A percentile compares a stretch with the other conserved stretches of the same genome.
Conservation (phyloP, 2,329 filamentous ascomycete species). For the Clarireedia monteithiana region DNA sequence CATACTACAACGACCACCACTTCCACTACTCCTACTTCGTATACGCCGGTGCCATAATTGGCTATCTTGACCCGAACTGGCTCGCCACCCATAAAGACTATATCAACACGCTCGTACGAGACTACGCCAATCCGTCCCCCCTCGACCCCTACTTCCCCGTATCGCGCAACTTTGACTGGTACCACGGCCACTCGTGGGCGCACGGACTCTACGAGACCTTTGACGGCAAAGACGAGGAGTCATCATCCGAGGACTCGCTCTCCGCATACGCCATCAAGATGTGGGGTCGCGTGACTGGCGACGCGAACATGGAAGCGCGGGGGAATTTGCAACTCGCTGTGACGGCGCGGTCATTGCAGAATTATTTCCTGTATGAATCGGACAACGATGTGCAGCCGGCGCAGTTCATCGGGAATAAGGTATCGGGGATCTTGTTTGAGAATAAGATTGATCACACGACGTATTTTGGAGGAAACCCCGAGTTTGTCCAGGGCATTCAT, state of each 20-base stretch:
- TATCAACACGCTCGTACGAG: constrained; percentile 77
- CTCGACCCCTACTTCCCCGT: constrained; percentile 72
- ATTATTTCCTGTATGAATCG: constrained; percentile 74
- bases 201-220: constrained; percentile 63
- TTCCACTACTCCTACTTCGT: constrained; percentile 87
- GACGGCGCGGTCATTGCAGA: constrained; percentile 61
- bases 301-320: constrained; percentile 65
- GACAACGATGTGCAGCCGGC: constrained; percentile 65
- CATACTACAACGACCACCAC: constrained; percentile 70
- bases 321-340: constrained; percentile 80
- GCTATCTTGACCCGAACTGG: constrained; percentile 70
- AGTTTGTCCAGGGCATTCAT: constrained; percentile 55
- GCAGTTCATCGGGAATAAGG: constrained; percentile 76
- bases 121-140: constrained; percentile 67
- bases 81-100: constrained; percentile 64
- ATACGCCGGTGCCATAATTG: constrained; percentile 77
- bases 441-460: constrained; percentile 94
- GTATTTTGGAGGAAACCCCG: constrained; percentile 69
- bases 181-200: constrained; percentile 89
- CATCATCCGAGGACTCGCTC: constrained; percentile 84
- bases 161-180: constrained; percentile 79
- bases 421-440: constrained; percentile 69
- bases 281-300: constrained; percentile 77
- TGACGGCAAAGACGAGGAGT: constrained; percentile 81
- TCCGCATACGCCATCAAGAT: constrained; percentile 78